Evolutionary conservation across 768 basidiomycete genomes (phyloP).

Genomic region (Collybiopsis luxurians): DNA sequence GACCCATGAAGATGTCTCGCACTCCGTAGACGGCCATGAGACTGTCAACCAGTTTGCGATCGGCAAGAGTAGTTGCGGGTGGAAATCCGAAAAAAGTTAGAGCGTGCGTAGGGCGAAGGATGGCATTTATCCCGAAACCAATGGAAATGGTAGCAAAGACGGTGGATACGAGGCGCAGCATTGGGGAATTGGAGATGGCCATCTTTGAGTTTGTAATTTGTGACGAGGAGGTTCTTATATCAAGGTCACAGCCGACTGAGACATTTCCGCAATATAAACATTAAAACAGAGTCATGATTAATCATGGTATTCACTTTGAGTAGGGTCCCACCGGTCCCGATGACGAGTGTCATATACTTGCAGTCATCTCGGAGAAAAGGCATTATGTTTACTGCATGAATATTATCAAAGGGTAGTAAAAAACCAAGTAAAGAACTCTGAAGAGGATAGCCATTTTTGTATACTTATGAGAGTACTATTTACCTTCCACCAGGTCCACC

Average conservation of each 20-base stretch:
- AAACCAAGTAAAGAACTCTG: background rate
- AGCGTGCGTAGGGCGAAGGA: constrained; percentile 11
- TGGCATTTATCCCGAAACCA: constrained; percentile 13
- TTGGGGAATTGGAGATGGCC: constrained; percentile 6
- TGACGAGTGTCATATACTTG: too few species aligned
- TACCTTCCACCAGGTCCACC: background rate
- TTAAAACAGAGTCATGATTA: too few species aligned
- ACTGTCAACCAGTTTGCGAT: constrained; percentile 10
- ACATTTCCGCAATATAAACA: too few species aligned
- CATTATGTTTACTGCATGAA: too few species aligned
- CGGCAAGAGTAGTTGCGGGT: constrained; percentile 1
- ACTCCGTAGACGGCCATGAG: constrained; percentile 13
- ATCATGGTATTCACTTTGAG: too few species aligned
- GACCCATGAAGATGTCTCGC: constrained; percentile 14
- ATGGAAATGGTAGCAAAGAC: constrained; percentile 13
- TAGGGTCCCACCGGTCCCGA: too few species aligned
- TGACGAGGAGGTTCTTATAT: too few species aligned
- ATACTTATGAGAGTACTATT: background rate
- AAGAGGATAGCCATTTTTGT: background rate
- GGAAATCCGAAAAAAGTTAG: constrained; percentile 13
- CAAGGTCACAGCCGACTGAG: too few species aligned
- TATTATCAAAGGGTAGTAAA: too few species aligned
- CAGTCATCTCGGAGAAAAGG: too few species aligned
- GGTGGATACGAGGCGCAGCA: constrained; percentile 9
- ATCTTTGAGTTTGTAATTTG: background rate